Base-by-base conservation (phyloP, 768 basidiomycete genomes). In the Collybia sp. region DNA sequence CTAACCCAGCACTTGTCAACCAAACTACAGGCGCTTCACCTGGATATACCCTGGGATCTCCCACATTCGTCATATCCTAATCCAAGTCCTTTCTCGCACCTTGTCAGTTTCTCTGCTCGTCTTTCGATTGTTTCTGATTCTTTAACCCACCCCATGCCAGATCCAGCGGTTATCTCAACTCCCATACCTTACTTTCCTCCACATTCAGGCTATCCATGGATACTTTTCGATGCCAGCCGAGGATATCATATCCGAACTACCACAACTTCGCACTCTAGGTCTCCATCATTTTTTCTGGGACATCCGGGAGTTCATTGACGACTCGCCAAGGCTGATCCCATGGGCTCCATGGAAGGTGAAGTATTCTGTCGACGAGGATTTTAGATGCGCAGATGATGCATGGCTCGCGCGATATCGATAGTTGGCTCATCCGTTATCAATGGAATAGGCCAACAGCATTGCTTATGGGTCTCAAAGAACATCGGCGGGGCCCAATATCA, bases 301-400 rank as follows among this genome's bases (percentile, higher is more conserved):
- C 9, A 58, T 70, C 31, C 8, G 25, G 25, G 60, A 64, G 63
- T 63, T 48, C 32, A 46, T 62, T 32, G 48, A 63, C 17, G 25
- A 25, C 4, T 25, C 25, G 25, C 25, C 25, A 25, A 25, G 25
- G 25, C 55, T 61, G 33, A 53, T 45, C 18, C 63, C 67, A 45
- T 70, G 68, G 65, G 61, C 67, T 11, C 60, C 67, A 35, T 70
- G 69, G 68, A 67, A 56, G 49, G 62, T 68, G 44, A 70, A 68
- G 52, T 71, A 66, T 46, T 64, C 61, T 44, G 53, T 61, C 6
- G 65, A 66, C 37, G 68, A 66, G 39, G 71, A 71, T 46, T 71
- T 73, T 45, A 40, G 53, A 1, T 59, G 53, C 48, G 39, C 46
- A 4, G 71, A 71, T 48, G 57, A 69, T 40, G 62, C 63, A 32